Evolutionary conservation across 495 filamentous ascomycete genomes (phyloP), one percentile per base, ranked within the genome.

Genomic region (Hypoxylon subgilvum): DNA sequence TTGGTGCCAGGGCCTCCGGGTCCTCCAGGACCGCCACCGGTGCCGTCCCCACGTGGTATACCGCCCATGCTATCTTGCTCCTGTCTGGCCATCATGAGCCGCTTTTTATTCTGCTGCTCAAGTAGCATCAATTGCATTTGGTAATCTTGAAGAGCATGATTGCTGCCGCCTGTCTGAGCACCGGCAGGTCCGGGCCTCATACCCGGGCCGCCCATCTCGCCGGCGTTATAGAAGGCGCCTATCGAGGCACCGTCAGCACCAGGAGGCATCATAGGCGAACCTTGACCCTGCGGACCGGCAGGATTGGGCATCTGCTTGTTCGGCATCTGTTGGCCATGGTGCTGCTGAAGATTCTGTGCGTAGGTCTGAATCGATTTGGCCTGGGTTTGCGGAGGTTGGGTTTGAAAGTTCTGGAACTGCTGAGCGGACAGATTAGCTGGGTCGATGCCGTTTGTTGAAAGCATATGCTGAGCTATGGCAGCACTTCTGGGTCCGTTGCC

Each of bases 41-140:
- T 77, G 52, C 83, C 83, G 50, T 86, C 86, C 61, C 76, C 68
- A 19, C 85, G 81, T 18, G 69, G 74, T 18, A 72, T 72, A 8
- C 49, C 65, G 34, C 79, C 76, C 72, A 89, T 85, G 59, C 76
- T 88, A 62, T 97, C 92, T 75, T 97, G 93, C 72, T 97, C 94
- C 74, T 96, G 90, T 35, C 94, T 87, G 52, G 94, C 94, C 92
- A 96, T 95, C 82, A 97, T 87, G 66, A 98, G 77, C 17, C 94
- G 82, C 68, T 93, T 94, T 82, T 97, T 98, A 66, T 97, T 98
- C 72, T 98, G 94, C 75, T 98, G 94, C 73, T 98, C 94, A 32
- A 98, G 86, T 48, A 98, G 73, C 94, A 97, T 97, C 69, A 98
- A 79, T 68, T 98, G 94, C 94, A 97, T 96, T 76, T 98, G 94